Percentiles rank a stretch among this genome's conserved stretches.
phyloP scores from a whole-genome alignment of 257 asterid genomes.

The Handroanthus guayacan region DNA sequence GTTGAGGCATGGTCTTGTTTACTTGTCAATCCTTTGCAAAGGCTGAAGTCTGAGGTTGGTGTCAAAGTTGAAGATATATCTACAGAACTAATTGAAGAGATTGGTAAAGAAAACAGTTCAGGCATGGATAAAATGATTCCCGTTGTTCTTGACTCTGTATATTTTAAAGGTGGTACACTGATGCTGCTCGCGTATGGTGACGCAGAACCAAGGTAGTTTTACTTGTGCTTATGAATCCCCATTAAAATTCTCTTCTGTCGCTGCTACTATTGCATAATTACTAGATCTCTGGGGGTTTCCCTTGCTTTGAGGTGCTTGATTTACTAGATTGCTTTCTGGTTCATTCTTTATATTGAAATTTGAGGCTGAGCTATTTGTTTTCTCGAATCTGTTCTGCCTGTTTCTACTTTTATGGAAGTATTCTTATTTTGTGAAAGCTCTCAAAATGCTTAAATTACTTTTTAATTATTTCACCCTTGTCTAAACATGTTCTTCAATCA shows the following conservation, averaged over 20 bases:
- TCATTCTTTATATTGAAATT: constrained; percentile 4
- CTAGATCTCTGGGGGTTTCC: not conserved
- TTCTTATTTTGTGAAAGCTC: constrained; percentile 18
- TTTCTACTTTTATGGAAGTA: constrained; percentile 20
- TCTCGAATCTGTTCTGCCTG: constrained; percentile 19
- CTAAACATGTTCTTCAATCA: not conserved
- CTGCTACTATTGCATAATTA: constrained; percentile 16
- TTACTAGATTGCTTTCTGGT: not conserved
- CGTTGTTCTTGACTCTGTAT: constrained; percentile 80
- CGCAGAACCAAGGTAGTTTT: constrained; percentile 83
- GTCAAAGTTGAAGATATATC: constrained; percentile 68
- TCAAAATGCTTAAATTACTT: constrained; percentile 2
- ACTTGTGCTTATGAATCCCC: constrained; percentile 25
- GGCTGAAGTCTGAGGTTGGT: constrained; percentile 71
- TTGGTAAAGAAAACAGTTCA: constrained; percentile 56
- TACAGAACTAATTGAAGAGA: constrained; percentile 68
- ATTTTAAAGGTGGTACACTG: constrained; percentile 80
- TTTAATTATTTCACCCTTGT: not conserved
- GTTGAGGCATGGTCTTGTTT: constrained; percentile 56
- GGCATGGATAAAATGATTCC: constrained; percentile 73
- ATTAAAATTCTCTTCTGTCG: constrained; percentile 26
- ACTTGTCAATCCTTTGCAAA: constrained; percentile 57
- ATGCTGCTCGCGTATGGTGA: constrained; percentile 98
- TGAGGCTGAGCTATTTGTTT: constrained; percentile 5
- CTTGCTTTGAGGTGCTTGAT: not conserved